Percentiles rank a stretch among this genome's conserved stretches.
Evolutionary conservation across 768 basidiomycete genomes (phyloP).

Genomic region (Dioszegia aurantiaca): DNA sequence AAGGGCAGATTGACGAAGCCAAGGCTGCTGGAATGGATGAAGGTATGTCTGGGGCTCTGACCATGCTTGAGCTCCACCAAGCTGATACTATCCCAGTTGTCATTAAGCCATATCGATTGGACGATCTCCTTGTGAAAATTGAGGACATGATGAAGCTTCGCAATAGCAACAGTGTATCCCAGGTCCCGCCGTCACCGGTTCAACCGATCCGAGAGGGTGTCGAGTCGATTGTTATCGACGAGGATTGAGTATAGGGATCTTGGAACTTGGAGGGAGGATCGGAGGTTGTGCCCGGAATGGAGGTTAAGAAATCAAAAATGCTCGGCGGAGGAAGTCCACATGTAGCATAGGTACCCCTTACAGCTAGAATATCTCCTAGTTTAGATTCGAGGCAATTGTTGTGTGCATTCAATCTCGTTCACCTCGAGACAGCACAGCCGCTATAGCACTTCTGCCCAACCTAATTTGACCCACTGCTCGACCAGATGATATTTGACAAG

Average conservation of each 20-base stretch:
- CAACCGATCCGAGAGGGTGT: not conserved
- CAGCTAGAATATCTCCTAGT: too few relatives aligned
- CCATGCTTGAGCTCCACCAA: not conserved
- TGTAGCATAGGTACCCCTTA: too few relatives aligned
- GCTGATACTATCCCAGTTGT: constrained; percentile 25
- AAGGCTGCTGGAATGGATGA: constrained; percentile 47
- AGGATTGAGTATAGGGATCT: too few relatives aligned
- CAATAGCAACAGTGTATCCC: not conserved
- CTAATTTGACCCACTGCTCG: constrained; percentile 55
- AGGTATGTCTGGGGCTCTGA: constrained; percentile 18
- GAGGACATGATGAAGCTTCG: constrained; percentile 37
- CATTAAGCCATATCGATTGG: constrained; percentile 46
- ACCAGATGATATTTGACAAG: constrained; percentile 72
- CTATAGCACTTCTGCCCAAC: constrained; percentile 50
- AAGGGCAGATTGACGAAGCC: constrained; percentile 50
- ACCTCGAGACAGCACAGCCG: too few relatives aligned
- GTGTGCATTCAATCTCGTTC: too few relatives aligned
- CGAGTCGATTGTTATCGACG: not conserved
- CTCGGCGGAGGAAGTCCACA: too few relatives aligned
- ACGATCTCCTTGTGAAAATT: constrained; percentile 36
- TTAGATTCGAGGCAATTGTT: too few relatives aligned
- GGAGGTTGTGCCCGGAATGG: too few relatives aligned
- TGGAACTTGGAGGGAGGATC: too few relatives aligned
- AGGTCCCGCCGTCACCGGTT: constrained; percentile 1
- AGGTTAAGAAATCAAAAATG: too few relatives aligned